Evolutionary conservation across 768 basidiomycete genomes (phyloP), one percentile per base, ranked within the genome.

Genomic region (Rhizopogon vulgaris): DNA sequence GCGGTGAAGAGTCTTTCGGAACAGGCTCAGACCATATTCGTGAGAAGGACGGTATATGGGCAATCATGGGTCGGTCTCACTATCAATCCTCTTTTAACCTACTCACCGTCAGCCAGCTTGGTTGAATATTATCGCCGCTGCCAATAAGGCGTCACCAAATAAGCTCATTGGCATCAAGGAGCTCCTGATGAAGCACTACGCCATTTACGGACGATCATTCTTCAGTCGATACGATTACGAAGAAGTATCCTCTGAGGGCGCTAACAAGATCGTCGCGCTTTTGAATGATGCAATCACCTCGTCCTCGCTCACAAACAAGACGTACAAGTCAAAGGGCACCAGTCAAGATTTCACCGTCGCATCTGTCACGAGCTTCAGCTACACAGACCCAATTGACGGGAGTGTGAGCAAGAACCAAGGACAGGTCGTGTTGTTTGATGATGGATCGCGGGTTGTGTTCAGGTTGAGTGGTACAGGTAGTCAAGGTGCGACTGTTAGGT

Each of bases 1-100:
- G 96, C 63, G 96, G 96, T 52, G 96, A 99, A 68, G 96, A 99
- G 73, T 94, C 92, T 3, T 99, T 99, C 69, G 96, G 96, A 52
- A 99, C 96, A 7, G 96, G 96, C n/a, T 98, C 95, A 12, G 96
- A 99, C 71, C 96, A 99, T 70, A 95, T 99, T 61, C 90, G 96
- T 55, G 96, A 99, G 77, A 99, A 99, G 78, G 96, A 99, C 61
- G 96, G 96, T 58, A 74, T 99, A 42, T 99, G 96, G 96, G 96
- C 96, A 45, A 78, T 99, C 58, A 76, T 97, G 41, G 94, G 93
- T 90, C 57, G 65, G 90, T 71, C 15, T 8, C 37, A 36, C 3
- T 6, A 11, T 51, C 34, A 28, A 36, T 34, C 52, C 34, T 40
- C 34, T 55, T 55, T 39, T 48, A 43, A 39, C 25, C 49, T 25